Conservation (phyloP, 2,329 filamentous ascomycete species). For the Endocalyx cinctus region DNA sequence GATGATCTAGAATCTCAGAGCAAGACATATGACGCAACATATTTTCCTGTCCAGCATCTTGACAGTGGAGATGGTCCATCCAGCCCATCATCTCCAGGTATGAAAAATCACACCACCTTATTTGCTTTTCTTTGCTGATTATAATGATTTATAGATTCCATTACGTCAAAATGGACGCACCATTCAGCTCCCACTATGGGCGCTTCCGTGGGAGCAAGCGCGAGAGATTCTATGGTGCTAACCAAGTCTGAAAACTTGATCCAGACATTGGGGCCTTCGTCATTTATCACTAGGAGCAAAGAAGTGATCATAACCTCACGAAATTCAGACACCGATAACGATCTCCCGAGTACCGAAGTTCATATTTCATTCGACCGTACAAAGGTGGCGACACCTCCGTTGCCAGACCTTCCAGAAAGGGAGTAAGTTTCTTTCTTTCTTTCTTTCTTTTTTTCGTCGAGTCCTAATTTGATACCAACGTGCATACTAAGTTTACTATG, state of each 20-base stretch:
- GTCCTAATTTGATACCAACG: too few species aligned
- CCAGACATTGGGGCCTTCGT: slow-evolving; percentile 37
- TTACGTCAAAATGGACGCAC: slow-evolving; percentile 41
- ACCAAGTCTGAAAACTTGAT: slow-evolving; percentile 28
- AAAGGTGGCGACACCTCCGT: slow-evolving; percentile 23
- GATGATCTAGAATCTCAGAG: slow-evolving; percentile 14
- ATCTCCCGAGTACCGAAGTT: slow-evolving; percentile 31
- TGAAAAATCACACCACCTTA: too few species aligned
- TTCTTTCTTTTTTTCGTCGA: too few species aligned
- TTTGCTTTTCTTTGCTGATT: slow-evolving; percentile 10
- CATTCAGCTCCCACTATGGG: slow-evolving; percentile 26
- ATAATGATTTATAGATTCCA: slow-evolving; percentile 32
- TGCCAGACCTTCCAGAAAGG: slow-evolving; percentile 24
- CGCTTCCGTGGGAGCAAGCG: slow-evolving; percentile 28
- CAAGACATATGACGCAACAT: slow-evolving; percentile 14
- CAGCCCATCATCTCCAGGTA: slow-evolving; percentile 32
- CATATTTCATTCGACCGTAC: slow-evolving; percentile 29
- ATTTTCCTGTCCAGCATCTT: slow-evolving; percentile 12
- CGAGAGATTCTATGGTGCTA: slow-evolving; percentile 21
- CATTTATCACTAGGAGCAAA: slow-evolving; percentile 37
- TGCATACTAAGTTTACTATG: too few species aligned
- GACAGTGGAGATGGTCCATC: slow-evolving; percentile 16
- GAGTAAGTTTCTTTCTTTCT: slow-evolving; percentile 22
- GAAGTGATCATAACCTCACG: slow-evolving; percentile 32
- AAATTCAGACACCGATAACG: slow-evolving; percentile 26